Evolutionary conservation across 768 basidiomycete genomes (phyloP).

Genomic region (Russula virescens): DNA sequence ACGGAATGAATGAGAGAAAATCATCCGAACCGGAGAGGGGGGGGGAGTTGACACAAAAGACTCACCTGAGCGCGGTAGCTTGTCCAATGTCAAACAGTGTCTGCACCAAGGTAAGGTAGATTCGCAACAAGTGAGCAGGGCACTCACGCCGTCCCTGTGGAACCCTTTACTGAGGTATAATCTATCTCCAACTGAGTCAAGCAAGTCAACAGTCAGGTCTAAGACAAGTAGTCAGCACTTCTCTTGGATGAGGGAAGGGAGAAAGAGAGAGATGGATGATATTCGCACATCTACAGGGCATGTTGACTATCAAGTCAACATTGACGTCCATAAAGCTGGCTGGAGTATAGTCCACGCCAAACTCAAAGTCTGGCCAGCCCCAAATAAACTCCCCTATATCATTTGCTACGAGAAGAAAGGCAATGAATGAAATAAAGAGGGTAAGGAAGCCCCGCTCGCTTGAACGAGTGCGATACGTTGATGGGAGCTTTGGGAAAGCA

Average conservation of each 20-base stretch:
- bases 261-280: neutral
- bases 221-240: neutral
- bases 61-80: constrained; percentile 59
- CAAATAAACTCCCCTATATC: constrained; percentile 89
- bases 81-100: constrained; percentile 78
- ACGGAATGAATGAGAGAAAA: constrained; percentile 23
- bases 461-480: constrained; percentile 33
- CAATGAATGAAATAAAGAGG: constrained; percentile 55
- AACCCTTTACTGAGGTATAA: constrained; percentile 76
- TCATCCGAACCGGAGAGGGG: too few relatives aligned
- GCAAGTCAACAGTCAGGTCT: constrained; percentile 85
- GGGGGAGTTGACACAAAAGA: neutral
- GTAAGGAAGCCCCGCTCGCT: constrained; percentile 36
- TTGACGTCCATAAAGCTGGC: constrained; percentile 73
- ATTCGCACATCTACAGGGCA: constrained; percentile 85
- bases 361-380: constrained; percentile 89
- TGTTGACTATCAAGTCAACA: constrained; percentile 87
- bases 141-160: constrained; percentile 74
- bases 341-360: constrained; percentile 69
- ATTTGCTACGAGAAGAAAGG: constrained; percentile 74
- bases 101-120: constrained; percentile 32
- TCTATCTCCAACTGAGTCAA: constrained; percentile 92
- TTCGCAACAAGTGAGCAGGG: neutral
- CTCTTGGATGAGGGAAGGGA: neutral
- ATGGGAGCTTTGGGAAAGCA: constrained; percentile 36